A percentile compares a stretch with the other conserved stretches of the same genome.
These are phyloP conservation scores for Pseudocercospora eumusae DNA, from an alignment of 2,329 filamentous ascomycete genomes.

Conservation along the genomic window DNA sequence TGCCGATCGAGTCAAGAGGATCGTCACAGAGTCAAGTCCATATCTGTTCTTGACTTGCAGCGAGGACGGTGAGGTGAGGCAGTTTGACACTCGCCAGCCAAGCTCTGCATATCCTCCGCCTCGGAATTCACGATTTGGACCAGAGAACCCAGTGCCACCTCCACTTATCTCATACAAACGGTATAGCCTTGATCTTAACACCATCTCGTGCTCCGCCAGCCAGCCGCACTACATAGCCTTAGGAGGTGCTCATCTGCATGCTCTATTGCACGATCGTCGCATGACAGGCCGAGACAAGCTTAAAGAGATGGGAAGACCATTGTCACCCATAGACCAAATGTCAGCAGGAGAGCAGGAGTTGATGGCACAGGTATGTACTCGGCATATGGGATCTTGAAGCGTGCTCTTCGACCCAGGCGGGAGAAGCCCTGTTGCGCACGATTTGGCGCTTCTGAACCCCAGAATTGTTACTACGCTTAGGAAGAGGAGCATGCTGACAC, in stretches of 20 bases:
- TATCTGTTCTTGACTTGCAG: constrained; percentile 69
- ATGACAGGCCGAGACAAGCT: constrained; percentile 64
- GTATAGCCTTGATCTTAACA: constrained; percentile 65
- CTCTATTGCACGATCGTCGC: constrained; percentile 67
- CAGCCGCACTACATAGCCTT: constrained; percentile 71
- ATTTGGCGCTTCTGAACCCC: neutral
- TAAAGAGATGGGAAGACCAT: constrained; percentile 54
- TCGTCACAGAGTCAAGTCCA: constrained; percentile 68
- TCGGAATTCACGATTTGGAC: constrained; percentile 46
- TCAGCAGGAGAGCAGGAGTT: constrained; percentile 53
- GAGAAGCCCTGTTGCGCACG: neutral
- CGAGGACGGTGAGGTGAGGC: constrained; percentile 68
- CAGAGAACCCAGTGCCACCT: constrained; percentile 58
- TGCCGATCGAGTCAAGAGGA: constrained; percentile 66
- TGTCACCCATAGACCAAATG: constrained; percentile 47
- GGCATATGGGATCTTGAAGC: neutral
- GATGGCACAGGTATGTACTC: constrained; percentile 47
- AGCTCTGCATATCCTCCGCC: constrained; percentile 63
- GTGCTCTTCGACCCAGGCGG: neutral
- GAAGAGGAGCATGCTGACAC: neutral
- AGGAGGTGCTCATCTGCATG: constrained; percentile 68
- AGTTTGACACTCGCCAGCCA: constrained; percentile 67
- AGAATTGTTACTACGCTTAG: neutral
- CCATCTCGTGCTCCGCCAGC: constrained; percentile 66
- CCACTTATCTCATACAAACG: constrained; percentile 67